phyloP scores from a whole-genome alignment of 352 stramenopile species.

The Nothophytophthora sp. region DNA sequence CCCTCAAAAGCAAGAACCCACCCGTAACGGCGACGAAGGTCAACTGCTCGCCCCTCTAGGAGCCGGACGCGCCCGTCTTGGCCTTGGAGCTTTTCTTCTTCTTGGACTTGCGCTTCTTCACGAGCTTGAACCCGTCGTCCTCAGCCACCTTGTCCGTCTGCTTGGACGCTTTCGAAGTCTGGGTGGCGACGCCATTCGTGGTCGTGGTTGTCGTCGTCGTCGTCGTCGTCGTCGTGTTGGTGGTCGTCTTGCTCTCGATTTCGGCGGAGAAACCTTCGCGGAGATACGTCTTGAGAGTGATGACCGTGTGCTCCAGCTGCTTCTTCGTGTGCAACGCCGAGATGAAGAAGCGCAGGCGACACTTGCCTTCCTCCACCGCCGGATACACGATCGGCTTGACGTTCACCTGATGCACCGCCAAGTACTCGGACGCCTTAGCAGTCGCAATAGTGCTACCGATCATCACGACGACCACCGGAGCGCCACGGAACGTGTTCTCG shows the following conservation, averaged over 20 bases:
- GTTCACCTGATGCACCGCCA: constrained; percentile 62
- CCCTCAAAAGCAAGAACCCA: too few species aligned
- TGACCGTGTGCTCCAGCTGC: constrained; percentile 64
- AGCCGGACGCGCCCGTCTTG: constrained; percentile 1
- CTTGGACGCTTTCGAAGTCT: too few species aligned
- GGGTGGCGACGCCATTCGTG: constrained; percentile 1
- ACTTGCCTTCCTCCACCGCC: constrained; percentile 84
- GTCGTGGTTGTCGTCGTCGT: neutral
- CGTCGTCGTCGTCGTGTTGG: constrained; percentile 2
- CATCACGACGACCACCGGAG: constrained; percentile 80
- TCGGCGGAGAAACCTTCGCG: constrained; percentile 10
- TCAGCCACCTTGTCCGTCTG: constrained; percentile 10
- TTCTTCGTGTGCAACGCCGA: constrained; percentile 70
- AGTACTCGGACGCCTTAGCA: constrained; percentile 67
- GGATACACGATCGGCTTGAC: constrained; percentile 88
- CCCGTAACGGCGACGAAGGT: too few species aligned
- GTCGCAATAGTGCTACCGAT: constrained; percentile 80
- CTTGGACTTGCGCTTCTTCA: constrained; percentile 27
- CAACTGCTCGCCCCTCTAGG: constrained; percentile 3
- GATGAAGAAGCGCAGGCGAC: constrained; percentile 86
- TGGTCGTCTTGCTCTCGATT: neutral
- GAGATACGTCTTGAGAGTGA: constrained; percentile 40
- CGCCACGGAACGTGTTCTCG: constrained; percentile 58
- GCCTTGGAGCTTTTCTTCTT: constrained; percentile 24
- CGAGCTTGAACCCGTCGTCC: constrained; percentile 18